Evolutionary conservation across 176 grass and related monocot species (phyloP).

Genomic region (Triticum aestivum): IWGSC_CS_RefSeq_v2.1 NC_057802.1:373893562-373894061

Average conservation of each 20-base stretch:
- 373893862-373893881: neutral
- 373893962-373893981: too few species aligned
- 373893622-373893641: constrained; percentile 15
- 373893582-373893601: constrained; percentile 32
- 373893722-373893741: neutral
- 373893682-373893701: constrained; percentile 33
- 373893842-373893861: constrained; percentile 19
- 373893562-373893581: neutral
- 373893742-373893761: neutral
- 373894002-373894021: neutral
- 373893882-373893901: neutral
- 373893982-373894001: neutral
- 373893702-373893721: constrained; percentile 1
- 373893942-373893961: neutral
- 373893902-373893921: neutral
- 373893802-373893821: constrained; percentile 26
- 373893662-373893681: constrained; percentile 39
- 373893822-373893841: constrained; percentile 9
- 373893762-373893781: neutral
- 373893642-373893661: constrained; percentile 9
- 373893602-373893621: constrained; percentile 33
- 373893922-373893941: neutral
- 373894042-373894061: neutral
- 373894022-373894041: neutral
- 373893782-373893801: constrained; percentile 31